Evolutionary conservation across 2,329 filamentous ascomycete genomes (phyloP).

Genomic region (Xenoacremonium recifei): DNA sequence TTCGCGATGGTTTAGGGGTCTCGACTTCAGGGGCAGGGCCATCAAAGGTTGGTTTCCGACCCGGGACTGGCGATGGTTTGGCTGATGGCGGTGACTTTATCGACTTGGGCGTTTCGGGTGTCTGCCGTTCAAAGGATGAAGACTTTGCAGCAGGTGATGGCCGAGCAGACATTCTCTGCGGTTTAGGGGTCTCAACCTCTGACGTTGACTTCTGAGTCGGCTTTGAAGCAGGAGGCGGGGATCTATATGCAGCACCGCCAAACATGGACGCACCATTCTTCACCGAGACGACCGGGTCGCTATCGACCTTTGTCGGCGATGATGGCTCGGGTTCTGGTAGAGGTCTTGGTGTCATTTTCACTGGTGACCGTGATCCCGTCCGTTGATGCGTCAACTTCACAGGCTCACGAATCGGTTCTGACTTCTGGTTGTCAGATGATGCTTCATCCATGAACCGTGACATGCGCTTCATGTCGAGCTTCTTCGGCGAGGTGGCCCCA

Average conservation of each 20-base stretch:
- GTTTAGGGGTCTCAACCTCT: conserved; percentile 15
- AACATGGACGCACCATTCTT: conserved; percentile 33
- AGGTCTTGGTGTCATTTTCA: conserved; percentile 31
- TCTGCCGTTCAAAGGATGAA: neutral
- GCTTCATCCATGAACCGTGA: conserved; percentile 55
- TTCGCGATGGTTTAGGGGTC: conserved; percentile 22
- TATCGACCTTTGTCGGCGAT: conserved; percentile 33
- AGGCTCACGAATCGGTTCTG: conserved; percentile 25
- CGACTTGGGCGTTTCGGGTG: neutral
- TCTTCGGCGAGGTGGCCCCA: conserved; percentile 53
- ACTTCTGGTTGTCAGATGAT: conserved; percentile 20
- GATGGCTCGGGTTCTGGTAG: conserved; percentile 15
- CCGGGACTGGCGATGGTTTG: neutral
- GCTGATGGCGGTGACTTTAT: neutral
- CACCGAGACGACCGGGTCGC: conserved; percentile 37
- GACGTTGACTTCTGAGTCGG: conserved; percentile 17
- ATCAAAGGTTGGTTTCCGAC: conserved; percentile 9
- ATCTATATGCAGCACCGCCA: conserved; percentile 22
- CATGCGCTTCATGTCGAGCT: conserved; percentile 58
- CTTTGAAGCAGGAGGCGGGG: conserved; percentile 20
- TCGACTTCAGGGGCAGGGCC: conserved; percentile 12
- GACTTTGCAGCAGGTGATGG: too few relatives aligned
- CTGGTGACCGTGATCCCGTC: conserved; percentile 37
- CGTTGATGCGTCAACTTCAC: conserved; percentile 29
- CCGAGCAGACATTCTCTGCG: neutral